Percentiles rank a stretch among this genome's conserved stretches.
Conservation (phyloP, 352 stramenopile genomes). For the Blastocystis hominis region DNA sequence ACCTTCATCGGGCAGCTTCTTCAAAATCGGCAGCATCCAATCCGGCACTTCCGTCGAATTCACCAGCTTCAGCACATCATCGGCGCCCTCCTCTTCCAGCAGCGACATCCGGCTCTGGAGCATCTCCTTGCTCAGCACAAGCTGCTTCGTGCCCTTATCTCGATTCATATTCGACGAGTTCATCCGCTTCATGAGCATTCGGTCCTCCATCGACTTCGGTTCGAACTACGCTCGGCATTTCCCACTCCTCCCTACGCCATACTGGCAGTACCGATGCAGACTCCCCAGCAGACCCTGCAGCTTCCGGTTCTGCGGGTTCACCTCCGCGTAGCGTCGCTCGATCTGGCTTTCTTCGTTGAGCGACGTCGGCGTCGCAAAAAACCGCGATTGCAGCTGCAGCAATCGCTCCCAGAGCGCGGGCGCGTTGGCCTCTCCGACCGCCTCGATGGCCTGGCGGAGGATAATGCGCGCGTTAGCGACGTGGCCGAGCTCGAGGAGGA, state of each 20-base stretch:
- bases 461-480: not conserved
- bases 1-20: not conserved
- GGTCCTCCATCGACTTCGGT: not conserved
- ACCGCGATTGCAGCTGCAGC: not conserved
- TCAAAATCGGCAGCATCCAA: constrained; percentile 33
- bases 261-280: not conserved
- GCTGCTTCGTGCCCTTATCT: not conserved
- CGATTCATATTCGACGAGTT: not conserved
- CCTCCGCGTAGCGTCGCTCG: not conserved
- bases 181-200: not conserved
- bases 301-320: not conserved
- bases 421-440: not conserved
- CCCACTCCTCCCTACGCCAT: not conserved
- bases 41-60: not conserved
- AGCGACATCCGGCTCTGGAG: not conserved
- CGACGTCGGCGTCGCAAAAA: not conserved
- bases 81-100: not conserved
- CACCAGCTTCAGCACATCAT: not conserved
- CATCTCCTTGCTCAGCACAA: not conserved
- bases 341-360: not conserved
- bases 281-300: not conserved
- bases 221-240: not conserved
- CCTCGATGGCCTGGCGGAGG: constrained; percentile 1
- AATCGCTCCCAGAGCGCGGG: constrained; percentile 12
- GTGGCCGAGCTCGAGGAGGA: not conserved